Conservation (phyloP, 2,329 filamentous ascomycete species). For the Thelonectria rubi region DNA sequence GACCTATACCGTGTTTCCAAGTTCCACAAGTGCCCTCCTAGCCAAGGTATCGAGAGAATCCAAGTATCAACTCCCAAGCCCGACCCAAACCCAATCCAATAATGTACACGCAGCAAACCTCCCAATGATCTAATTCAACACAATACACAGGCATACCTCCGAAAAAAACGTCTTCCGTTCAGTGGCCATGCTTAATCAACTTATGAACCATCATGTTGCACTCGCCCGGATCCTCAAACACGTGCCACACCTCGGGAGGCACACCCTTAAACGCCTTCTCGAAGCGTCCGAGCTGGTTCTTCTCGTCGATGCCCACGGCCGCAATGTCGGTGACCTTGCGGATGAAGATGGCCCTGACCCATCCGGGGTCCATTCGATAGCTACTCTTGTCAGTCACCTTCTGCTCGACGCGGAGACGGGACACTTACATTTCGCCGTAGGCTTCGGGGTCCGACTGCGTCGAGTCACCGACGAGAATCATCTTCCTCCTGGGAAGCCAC, state of each 20-base stretch:
- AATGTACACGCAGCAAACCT: not conserved
- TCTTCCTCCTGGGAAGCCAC: conserved; percentile 81
- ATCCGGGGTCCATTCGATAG: conserved; percentile 72
- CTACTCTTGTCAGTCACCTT: conserved; percentile 45
- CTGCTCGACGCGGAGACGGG: not conserved
- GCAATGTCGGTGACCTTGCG: conserved; percentile 82
- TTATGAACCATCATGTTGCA: conserved; percentile 51
- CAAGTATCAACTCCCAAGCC: not conserved
- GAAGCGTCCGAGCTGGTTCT: conserved; percentile 79
- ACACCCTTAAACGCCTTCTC: conserved; percentile 82
- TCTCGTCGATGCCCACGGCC: conserved; percentile 73
- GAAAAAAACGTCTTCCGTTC: not conserved
- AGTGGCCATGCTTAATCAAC: conserved; percentile 29
- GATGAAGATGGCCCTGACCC: conserved; percentile 87
- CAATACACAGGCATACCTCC: too few relatives aligned
- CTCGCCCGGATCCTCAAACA: conserved; percentile 82
- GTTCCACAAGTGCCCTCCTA: not conserved
- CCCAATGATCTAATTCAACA: not conserved
- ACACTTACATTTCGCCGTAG: conserved; percentile 78
- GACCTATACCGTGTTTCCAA: not conserved
- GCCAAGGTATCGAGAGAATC: not conserved
- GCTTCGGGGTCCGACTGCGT: conserved; percentile 92
- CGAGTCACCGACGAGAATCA: conserved; percentile 88
- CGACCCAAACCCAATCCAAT: not conserved
- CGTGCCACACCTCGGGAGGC: conserved; percentile 76